A percentile compares a stretch with the other conserved stretches of the same genome.
These are phyloP conservation scores for Fusarium nisikadoi DNA, from an alignment of 2,329 filamentous ascomycete species.

Conservation along the genomic window DNA sequence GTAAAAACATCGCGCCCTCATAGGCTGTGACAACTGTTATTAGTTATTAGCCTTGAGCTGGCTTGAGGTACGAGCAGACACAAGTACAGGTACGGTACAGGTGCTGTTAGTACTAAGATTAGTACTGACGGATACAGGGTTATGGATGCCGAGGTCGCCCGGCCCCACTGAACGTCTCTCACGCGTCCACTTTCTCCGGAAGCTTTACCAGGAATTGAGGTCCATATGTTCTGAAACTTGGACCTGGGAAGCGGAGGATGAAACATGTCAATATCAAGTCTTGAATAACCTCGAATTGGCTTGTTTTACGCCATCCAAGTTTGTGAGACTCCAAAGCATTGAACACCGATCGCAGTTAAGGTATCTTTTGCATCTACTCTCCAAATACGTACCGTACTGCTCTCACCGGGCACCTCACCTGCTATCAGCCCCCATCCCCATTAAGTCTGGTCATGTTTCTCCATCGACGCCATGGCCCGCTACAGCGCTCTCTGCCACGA, in stretches of 20 bases:
- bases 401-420: neutral
- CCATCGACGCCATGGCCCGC: slow-evolving; percentile 20
- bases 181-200: slow-evolving; percentile 25
- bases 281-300: neutral
- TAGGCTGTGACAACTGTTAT: neutral
- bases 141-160: slow-evolving; percentile 21
- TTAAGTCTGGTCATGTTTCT: slow-evolving; percentile 28
- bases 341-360: neutral
- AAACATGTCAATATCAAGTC: neutral
- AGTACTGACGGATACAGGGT: neutral
- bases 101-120: neutral
- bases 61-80: neutral
- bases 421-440: slow-evolving; percentile 6
- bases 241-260: slow-evolving; percentile 1
- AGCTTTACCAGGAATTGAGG: slow-evolving; percentile 4
- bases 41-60: slow-evolving; percentile 15
- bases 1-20: slow-evolving; percentile 6
- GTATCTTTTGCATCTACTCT: neutral
- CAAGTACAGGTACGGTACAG: neutral
- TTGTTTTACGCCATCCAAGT: neutral
- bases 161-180: slow-evolving; percentile 22
- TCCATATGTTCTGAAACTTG: neutral
- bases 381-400: neutral
- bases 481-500: slow-evolving; percentile 31
- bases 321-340: neutral